These are phyloP conservation scores for Boletus rubropictus DNA, from an alignment of 768 basidiomycete species.

Conservation along the genomic window DNA sequence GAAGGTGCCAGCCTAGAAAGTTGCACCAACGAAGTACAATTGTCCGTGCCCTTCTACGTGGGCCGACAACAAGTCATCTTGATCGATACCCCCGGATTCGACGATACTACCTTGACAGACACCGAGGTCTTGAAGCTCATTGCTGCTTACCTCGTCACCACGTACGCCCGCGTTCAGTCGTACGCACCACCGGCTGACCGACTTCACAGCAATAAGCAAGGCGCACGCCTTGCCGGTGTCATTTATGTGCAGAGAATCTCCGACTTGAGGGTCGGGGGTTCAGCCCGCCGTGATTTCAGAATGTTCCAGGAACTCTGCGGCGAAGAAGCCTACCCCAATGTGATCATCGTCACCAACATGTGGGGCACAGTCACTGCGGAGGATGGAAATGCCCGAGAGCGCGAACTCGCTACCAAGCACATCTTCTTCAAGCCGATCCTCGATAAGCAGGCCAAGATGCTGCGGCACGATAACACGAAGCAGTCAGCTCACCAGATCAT, in stretches of 20 bases:
- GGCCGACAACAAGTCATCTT: slow-evolving; percentile 38
- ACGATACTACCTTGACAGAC: slow-evolving; percentile 47
- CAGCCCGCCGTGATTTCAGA: slow-evolving; percentile 42
- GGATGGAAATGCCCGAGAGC: slow-evolving; percentile 38
- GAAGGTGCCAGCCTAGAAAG: slow-evolving; percentile 34
- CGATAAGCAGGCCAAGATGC: slow-evolving; percentile 39
- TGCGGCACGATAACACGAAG: slow-evolving; percentile 39
- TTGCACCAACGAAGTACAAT: slow-evolving; percentile 32
- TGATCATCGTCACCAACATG: slow-evolving; percentile 50
- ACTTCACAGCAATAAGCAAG: slow-evolving; percentile 29
- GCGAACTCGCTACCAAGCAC: slow-evolving; percentile 35
- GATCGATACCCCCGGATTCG: slow-evolving; percentile 61
- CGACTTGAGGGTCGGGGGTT: slow-evolving; percentile 45
- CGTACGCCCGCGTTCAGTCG: slow-evolving; percentile 15
- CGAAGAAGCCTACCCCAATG: slow-evolving; percentile 43
- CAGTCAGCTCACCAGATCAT: slow-evolving; percentile 45
- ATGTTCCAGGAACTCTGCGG: slow-evolving; percentile 54
- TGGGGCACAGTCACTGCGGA: slow-evolving; percentile 39
- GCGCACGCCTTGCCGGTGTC: slow-evolving; percentile 40
- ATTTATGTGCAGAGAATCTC: slow-evolving; percentile 51
- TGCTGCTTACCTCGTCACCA: slow-evolving; percentile 33
- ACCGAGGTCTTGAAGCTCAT: slow-evolving; percentile 48
- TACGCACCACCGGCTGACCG: slow-evolving; percentile 6
- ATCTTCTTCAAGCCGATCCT: slow-evolving; percentile 49
- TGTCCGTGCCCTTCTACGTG: slow-evolving; percentile 21